These are phyloP conservation scores for Yamagishiella unicocca DNA, from an alignment of 139 green algal species.

Conservation along the genomic window DNA sequence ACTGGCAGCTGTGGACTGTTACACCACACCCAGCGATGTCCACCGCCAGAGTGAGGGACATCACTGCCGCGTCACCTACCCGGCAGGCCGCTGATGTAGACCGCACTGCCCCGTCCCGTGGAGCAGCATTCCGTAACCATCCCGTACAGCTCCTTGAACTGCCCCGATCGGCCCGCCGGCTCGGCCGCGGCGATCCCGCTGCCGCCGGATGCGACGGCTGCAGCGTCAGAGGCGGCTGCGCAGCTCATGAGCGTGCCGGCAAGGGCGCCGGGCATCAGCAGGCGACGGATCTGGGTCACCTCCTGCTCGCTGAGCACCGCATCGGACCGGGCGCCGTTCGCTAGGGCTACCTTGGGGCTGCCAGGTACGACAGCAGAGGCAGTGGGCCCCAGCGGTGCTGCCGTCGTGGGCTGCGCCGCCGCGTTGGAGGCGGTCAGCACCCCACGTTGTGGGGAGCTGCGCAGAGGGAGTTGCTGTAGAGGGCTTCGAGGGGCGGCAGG, in stretches of 20 bases:
- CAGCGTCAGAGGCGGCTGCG: not conserved
- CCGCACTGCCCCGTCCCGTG: not conserved
- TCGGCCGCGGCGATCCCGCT: not conserved
- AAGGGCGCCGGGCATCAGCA: constrained; percentile 33
- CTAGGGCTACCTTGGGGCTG: not conserved
- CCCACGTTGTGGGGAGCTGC: not conserved
- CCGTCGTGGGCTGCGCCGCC: not conserved
- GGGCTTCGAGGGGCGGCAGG: not conserved
- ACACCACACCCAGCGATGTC: no score
- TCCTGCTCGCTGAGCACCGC: not conserved
- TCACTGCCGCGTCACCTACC: not conserved
- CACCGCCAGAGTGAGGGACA: not conserved
- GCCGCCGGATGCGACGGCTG: not conserved
- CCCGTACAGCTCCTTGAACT: constrained; percentile 40
- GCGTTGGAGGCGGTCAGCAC: not conserved
- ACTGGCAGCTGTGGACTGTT: no score
- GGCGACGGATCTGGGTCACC: not conserved
- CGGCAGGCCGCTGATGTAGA: constrained; percentile 62
- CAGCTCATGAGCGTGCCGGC: not conserved
- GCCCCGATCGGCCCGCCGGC: constrained; percentile 10
- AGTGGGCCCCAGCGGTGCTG: no score
- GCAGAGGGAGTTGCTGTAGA: not conserved
- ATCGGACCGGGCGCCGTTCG: not conserved
- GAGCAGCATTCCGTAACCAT: constrained; percentile 29
- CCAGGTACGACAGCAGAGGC: no score